Base-by-base conservation (phyloP, 108 stramenopile genomes). In the Poteriospumella lacustris region DNA sequence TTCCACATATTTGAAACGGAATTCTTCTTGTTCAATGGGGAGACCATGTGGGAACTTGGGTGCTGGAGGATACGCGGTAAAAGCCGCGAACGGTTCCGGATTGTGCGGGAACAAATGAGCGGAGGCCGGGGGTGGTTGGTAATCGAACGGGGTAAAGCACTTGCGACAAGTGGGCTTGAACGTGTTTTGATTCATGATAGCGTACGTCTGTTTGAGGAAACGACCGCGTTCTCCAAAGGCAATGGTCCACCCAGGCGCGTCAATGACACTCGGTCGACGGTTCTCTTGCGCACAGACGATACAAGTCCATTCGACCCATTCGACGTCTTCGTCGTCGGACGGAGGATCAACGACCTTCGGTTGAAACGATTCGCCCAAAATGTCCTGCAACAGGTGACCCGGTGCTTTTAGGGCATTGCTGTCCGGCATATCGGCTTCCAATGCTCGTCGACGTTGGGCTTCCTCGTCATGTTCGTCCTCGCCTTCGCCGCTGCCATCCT, bases 141-240 rank as follows among this genome's bases (percentile, higher is more conserved):
- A 73, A 73, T 73, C 70, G 31, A 9, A 44, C 26, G 12, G 41
- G 26, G 70, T 56, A 29, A 24, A 12, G 42, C 70, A 73, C 9
- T 73, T 15, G 31, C 5, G 3, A 73, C 70, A 73, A 73, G 9
- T 9, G 26, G 70, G 70, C 12, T 29, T 42, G 9, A 3, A 15
- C 5, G n/a, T 3, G 26, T 42, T 15, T 73, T 36, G 43, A 33
- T 12, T 24, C 28, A 73, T 44, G 26, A 12, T 73, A 5, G 33
- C 70, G 31, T 52, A 52, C 12, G 33, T 5, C 3, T 31, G 12
- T 33, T 73, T 73, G 42, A 33, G 36, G 42, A 12, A 38, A 9
- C 26, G 26, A 26, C 70, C 70, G 9, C 36, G 12, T 56, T 5
- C 33, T 42, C 44, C 43, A 73, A 73, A 73, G n/a, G 5, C 38